Evolutionary conservation across 2,329 filamentous ascomycete genomes (phyloP), one percentile per base, ranked within the genome.

Genomic region (Pseudogymnoascus sp.): DNA sequence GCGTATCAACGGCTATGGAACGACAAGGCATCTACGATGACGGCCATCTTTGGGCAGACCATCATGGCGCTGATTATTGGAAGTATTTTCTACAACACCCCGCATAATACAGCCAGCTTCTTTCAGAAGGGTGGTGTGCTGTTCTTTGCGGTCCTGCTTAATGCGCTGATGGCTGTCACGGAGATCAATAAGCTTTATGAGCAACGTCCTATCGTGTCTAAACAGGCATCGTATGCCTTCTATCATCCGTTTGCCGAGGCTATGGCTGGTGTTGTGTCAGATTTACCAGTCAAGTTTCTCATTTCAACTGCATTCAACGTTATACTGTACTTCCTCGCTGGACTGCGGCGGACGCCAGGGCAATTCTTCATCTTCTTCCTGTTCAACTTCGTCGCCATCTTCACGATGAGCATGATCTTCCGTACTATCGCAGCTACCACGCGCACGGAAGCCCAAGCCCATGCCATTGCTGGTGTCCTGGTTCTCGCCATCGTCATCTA

Each of bases 351-450:
- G 60, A 86, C 89, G 67, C 78, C 89, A 0, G 88, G 88, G 1
- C 77, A 87, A 0, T 96, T 93, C 80, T 96, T 96, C 81, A 89
- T 91, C 78, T 96, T 91, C 82, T 75, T 92, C 65, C 79, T 96
- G 62, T 83, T 92, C 71, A 88, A 86, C 2, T 90, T 93, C 76
- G 73, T 82, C 64, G 86, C 85, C 1, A 90, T 89, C 0, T 69
- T 96, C 70, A 82, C 83, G 68, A 93, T 93, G 90, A 91, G 88
- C 61, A 91, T 91, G 85, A 82, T 93, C 66, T 95, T 93, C 83
- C 84, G 90, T 62, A 88, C 85, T 13, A 89, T 95, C 66, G 90
- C 83, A 23, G 88, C 88, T 0, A 77, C 87, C 1, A 91, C 90
- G 4, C 82, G 88, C 60, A 88, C 88, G 0, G 77, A 87, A 19